Base-by-base conservation (phyloP, 257 asterid genomes). In the Solanum ossicruentum region DNA sequence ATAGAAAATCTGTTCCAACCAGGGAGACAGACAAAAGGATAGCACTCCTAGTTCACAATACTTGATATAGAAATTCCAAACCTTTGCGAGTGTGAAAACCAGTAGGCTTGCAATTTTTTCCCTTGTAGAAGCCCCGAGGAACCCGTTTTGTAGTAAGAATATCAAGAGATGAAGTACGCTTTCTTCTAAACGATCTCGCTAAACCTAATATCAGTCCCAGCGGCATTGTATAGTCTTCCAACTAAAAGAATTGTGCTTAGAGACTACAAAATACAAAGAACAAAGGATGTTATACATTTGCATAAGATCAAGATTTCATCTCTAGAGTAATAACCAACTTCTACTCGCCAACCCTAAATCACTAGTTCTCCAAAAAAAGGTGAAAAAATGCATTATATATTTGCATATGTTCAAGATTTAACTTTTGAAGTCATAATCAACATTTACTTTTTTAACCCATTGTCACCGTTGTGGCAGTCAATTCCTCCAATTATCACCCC, bases 21-120 rank as follows among this genome's bases (percentile, higher is more conserved):
- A 77, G 47, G 16, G 47, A 77, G 82, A 77, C 26, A 77, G 17
- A 52, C 47, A 75, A 11, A 75, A 75, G 61, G 15, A 49, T 2
- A 49, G 81, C 32, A 75, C 21, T 49, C 7, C 23, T 32, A 39
- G 77, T 69, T 75, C 41, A 51, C 61, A 23, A 41, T 17, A 79
- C 8, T 39, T 1, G 12, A 28, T 32, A 51, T 20, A 43, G 36
- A 70, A n/a, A 47, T 17, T 41, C 9, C 23, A 81, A 77, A 93
- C 98, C 98, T 95, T 94, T 95, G 85, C 96, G 98, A 88, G 99
- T 94, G 89, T 94, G 98, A 49, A 94, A 94, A 85, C 99, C 99
- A 23, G 99, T 93, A 82, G 98, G 96, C 87, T 90, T 93, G 96
- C 98, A 95, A 83, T 92, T 93, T 81, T 94, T 95, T 6, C 98